Evolutionary conservation across 768 basidiomycete species (phyloP), one percentile per base, ranked within the genome.

Genomic region (Mycena olivaceomarginata): DNA sequence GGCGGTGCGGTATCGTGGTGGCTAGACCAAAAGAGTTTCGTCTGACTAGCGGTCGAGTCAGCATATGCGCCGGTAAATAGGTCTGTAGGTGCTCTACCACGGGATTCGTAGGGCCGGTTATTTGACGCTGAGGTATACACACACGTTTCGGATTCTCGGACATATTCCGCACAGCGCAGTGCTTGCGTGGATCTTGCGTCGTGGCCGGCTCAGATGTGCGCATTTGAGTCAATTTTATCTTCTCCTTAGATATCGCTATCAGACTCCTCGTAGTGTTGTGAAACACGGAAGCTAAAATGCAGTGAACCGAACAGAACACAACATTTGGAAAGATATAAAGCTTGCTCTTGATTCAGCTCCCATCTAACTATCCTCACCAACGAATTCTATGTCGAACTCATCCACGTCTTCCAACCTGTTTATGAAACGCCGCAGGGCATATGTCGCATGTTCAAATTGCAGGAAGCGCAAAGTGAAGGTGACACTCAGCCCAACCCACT

Each of bases 401-500:
- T 53, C 51, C 53, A 22, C 53, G n/a, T 10, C 22, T 25, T 57
- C 56, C 12, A 57, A 25, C 25, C 56, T 15, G 5, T 57, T 57
- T 25, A 57, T 57, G 56, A 57, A 57, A 25, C 56, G 56, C 56
- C n/a, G 56, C 4, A 57, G 56, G 25, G 56, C 56, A 57, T 57
- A 57, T 31, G 56, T 57, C 56, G 56, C 56, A 1, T 57, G 56
- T 25, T 5, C n/a, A 5, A 57, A 57, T 57, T 57, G 56, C 18
- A 25, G 25, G 10, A 25, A 22, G 18, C n/a, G 56, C 22, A 57
- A 57, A 31, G 56, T 57, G 4, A 57, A 57, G 25, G 56, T 25
- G 22, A 22, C 20, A 53, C 18, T 48, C 16, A 2, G 18, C 2
- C 25, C 13, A 2, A 16, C 16, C 12, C 25, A 53, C n/a, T n/a